These are phyloP conservation scores for Endocalyx cinctus DNA, from an alignment of 2,329 filamentous ascomycete genomes.

Conservation along the genomic window DNA sequence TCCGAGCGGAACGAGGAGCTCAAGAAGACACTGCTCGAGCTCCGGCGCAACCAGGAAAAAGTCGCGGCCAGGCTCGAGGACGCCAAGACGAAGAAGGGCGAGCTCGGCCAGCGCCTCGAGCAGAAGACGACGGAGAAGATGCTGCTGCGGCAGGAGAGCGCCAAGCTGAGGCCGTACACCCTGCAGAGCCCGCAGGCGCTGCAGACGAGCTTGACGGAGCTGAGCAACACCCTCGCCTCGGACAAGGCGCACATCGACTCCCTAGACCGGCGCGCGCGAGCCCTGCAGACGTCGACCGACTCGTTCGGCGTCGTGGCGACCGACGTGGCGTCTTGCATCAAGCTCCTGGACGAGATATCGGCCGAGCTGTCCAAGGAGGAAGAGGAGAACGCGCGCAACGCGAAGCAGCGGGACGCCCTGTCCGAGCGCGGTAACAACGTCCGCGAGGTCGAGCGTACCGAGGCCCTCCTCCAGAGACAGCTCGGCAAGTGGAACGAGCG, in stretches of 20 bases:
- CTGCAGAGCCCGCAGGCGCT: slow-evolving; percentile 81
- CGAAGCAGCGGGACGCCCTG: slow-evolving; percentile 79
- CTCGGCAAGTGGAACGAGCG: slow-evolving; percentile 80
- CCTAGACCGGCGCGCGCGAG: slow-evolving; percentile 81
- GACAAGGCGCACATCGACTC: slow-evolving; percentile 85
- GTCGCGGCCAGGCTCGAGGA: slow-evolving; percentile 80
- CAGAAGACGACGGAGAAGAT: slow-evolving; percentile 67
- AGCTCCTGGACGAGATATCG: slow-evolving; percentile 82
- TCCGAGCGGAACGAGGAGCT: slow-evolving; percentile 80
- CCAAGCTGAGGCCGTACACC: slow-evolving; percentile 87
- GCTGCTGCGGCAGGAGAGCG: slow-evolving; percentile 74
- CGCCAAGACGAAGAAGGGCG: slow-evolving; percentile 72
- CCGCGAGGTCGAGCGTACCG: slow-evolving; percentile 83
- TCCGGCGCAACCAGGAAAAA: slow-evolving; percentile 76
- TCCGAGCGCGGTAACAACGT: slow-evolving; percentile 86
- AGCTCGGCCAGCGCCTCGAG: slow-evolving; percentile 68
- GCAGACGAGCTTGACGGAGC: slow-evolving; percentile 74
- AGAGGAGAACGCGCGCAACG: slow-evolving; percentile 76
- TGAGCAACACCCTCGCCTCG: slow-evolving; percentile 70
- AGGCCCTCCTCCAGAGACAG: slow-evolving; percentile 78
- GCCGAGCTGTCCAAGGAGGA: slow-evolving; percentile 86
- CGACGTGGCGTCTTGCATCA: slow-evolving; percentile 84
- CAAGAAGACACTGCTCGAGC: slow-evolving; percentile 74
- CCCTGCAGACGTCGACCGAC: slow-evolving; percentile 85
- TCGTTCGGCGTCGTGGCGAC: slow-evolving; percentile 79